Evolutionary conservation across 768 basidiomycete genomes (phyloP).

Genomic region (Glaciozyma martinii): DNA sequence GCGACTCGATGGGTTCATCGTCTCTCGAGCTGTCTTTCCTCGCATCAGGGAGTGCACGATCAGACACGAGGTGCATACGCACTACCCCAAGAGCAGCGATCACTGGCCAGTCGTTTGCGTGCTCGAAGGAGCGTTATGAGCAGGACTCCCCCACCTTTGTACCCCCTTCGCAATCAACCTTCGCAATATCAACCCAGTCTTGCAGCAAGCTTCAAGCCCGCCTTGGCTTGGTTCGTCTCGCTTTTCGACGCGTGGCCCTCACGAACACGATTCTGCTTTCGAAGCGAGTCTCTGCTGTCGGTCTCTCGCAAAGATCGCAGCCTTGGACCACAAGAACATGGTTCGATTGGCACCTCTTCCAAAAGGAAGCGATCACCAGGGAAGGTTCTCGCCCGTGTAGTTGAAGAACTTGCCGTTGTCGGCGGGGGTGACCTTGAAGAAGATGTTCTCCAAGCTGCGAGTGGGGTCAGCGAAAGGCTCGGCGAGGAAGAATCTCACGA

Average conservation of each 20-base stretch:
- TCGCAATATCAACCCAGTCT: no score
- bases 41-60: not conserved
- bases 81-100: not conserved
- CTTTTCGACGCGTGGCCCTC: no score
- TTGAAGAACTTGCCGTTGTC: constrained; percentile 11
- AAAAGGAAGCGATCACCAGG: not conserved
- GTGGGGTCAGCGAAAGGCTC: not conserved
- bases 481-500: no score
- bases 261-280: no score
- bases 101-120: not conserved
- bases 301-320: no score
- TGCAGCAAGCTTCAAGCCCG: no score
- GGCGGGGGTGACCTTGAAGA: constrained; percentile 9
- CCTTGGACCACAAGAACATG: no score
- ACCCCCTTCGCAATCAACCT: no score
- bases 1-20: not conserved
- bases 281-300: no score
- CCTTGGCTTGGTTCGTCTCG: no score
- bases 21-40: not conserved
- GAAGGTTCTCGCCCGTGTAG: not conserved
- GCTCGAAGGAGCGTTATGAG: not conserved
- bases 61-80: not conserved
- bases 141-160: no score
- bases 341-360: no score
- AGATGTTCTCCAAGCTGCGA: constrained; percentile 17